Evolutionary conservation across 495 filamentous ascomycete species (phyloP).

Genomic region (Lophiostoma macrostomum): DNA sequence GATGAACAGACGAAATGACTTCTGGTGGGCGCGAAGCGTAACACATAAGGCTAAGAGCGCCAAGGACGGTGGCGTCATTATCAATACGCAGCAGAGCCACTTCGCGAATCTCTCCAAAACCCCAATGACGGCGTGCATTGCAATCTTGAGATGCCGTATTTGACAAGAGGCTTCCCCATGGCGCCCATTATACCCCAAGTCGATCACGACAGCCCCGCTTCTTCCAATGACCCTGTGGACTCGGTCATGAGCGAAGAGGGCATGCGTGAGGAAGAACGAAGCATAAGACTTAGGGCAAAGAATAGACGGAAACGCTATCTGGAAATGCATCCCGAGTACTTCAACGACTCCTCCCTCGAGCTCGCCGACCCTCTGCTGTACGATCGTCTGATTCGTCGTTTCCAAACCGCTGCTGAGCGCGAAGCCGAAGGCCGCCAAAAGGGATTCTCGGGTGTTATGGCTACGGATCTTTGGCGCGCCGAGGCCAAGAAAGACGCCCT

Average conservation of each 20-base stretch:
- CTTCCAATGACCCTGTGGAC: not conserved
- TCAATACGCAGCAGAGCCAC: too few species aligned
- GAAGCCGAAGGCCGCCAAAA: slow-evolving; percentile 67
- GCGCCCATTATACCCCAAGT: not conserved
- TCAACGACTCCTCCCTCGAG: slow-evolving; percentile 43
- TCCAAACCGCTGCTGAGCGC: slow-evolving; percentile 69
- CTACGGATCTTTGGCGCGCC: slow-evolving; percentile 67
- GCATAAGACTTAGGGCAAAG: slow-evolving; percentile 45
- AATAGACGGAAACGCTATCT: slow-evolving; percentile 65
- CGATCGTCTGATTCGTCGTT: slow-evolving; percentile 73
- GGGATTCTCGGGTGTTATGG: slow-evolving; percentile 70
- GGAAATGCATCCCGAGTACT: slow-evolving; percentile 63
- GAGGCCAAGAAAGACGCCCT: slow-evolving; percentile 70
- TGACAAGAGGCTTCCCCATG: not conserved
- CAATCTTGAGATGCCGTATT: slow-evolving; percentile 11
- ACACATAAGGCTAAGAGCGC: too few species aligned
- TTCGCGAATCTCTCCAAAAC: too few species aligned
- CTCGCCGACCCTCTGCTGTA: slow-evolving; percentile 71
- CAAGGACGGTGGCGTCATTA: too few species aligned
- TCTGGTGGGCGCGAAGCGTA: too few species aligned
- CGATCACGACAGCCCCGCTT: not conserved
- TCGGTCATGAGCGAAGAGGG: not conserved
- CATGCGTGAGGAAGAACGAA: slow-evolving; percentile 1
- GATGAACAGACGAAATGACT: too few species aligned
- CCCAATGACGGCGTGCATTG: too few species aligned